Percentiles rank a stretch among this genome's conserved stretches.
Conservation (phyloP, 129 eudicot species). For the Heracleum sosnowskyi region DNA sequence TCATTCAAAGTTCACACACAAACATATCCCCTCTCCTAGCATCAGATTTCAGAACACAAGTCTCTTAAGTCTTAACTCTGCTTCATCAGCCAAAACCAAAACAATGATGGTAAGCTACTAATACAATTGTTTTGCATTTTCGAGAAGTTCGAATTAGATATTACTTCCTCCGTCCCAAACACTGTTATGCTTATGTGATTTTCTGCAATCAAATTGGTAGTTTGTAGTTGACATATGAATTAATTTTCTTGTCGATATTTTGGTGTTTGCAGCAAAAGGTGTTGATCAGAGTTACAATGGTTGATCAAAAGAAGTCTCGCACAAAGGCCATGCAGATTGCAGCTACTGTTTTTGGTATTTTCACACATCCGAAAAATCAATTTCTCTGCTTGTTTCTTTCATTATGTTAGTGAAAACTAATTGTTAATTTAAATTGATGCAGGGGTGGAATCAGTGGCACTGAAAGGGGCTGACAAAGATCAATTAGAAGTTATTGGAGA, state of each 20-base stretch:
- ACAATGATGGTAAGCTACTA: background rate
- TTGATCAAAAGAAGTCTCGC: constrained; percentile 2
- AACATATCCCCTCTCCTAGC: too few relatives aligned
- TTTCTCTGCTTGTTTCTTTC: background rate
- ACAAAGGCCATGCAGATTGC: constrained; percentile 11
- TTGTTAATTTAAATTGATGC: background rate
- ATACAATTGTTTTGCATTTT: background rate
- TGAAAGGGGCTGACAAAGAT: constrained; percentile 14
- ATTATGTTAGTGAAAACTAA: background rate
- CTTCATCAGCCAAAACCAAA: too few relatives aligned
- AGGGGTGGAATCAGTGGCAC: constrained; percentile 23
- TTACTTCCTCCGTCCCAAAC: background rate
- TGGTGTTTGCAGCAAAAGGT: constrained; percentile 17
- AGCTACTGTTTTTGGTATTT: constrained; percentile 4
- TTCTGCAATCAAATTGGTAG: background rate
- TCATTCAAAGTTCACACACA: too few relatives aligned
- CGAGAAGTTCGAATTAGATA: background rate
- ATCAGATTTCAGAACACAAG: too few relatives aligned
- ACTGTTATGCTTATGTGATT: background rate
- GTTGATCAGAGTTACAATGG: constrained; percentile 7
- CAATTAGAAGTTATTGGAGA: constrained; percentile 26
- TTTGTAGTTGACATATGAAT: background rate
- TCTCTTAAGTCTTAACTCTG: too few relatives aligned
- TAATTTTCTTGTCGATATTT: background rate
- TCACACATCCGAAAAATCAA: background rate